Evolutionary conservation across 2,329 filamentous ascomycete species (phyloP), one percentile per base, ranked within the genome.

Genomic region (Tolypocladium album): DNA sequence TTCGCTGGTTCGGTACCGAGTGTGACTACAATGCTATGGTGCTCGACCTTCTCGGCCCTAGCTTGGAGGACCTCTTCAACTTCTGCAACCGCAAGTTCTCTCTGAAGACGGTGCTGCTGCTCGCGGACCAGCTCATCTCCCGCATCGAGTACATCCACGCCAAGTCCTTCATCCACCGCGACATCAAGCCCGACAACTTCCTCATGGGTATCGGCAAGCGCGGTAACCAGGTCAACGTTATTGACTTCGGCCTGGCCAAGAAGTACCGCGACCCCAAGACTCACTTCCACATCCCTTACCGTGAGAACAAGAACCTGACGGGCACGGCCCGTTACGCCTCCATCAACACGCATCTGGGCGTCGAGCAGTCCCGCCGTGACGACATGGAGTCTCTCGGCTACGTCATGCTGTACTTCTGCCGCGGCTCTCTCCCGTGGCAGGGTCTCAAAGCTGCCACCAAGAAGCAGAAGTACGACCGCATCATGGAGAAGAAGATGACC

Each of bases 401-500:
- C 70, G 94, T 99, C 71, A 97, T 99, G 92, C 89, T 99, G 64
- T 99, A 99, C 84, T 99, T 99, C 82, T 97, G 93, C 83, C 93
- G 94, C 77, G 94, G 94, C 64, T 97, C 92, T 65, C 91, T 99
- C 61, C 94, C 94, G 63, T 99, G 94, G 94, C 94, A 99, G 81
- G 94, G 94, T 60, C 83, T 97, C 59, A 97, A 97, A 86, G 93
- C 93, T 80, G 93, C 93, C 68, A 97, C 92, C 67, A 97, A 97
- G 87, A 97, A 97, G 88, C 93, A 97, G 82, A 99, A 99, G 82
- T 97, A 99, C 74, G 94, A 99, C 79, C 87, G 93, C 66, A 99
- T 99, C 80, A 97, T 97, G 93, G 94, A 99, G 84, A 99, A 99
- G 88, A 99, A 99, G 90, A 97, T 97, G 94, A 99, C 94, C 17